A percentile compares a stretch with the other conserved stretches of the same genome.
These are phyloP conservation scores for Lanmaoa pseudosensibilis DNA, from an alignment of 768 basidiomycete species.

Conservation along the genomic window DNA sequence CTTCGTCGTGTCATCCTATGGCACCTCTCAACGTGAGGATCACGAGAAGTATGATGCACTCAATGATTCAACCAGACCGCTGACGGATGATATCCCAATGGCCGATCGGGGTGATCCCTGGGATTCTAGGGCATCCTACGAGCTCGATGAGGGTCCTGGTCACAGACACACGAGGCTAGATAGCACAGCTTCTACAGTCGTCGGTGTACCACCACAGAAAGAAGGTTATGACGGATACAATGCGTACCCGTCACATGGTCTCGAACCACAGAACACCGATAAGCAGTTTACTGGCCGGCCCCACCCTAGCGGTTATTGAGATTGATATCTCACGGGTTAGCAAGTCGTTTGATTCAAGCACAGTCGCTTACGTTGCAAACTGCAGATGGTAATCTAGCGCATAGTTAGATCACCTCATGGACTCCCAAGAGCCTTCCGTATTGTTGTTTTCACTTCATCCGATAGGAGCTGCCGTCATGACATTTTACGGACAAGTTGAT, in stretches of 20 bases:
- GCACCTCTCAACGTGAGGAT: conserved; percentile 70
- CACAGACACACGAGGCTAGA: conserved; percentile 53
- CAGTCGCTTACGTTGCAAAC: not conserved
- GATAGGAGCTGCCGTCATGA: not conserved
- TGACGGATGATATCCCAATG: conserved; percentile 63
- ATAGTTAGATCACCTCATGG: conserved; percentile 3
- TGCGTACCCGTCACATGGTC: conserved; percentile 26
- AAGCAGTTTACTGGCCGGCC: conserved; percentile 31
- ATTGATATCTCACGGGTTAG: conserved; percentile 1
- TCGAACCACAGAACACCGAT: conserved; percentile 34
- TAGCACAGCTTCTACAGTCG: conserved; percentile 61
- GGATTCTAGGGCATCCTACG: conserved; percentile 57
- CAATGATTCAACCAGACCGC: conserved; percentile 54
- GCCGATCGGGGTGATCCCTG: conserved; percentile 67
- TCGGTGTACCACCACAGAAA: conserved; percentile 48
- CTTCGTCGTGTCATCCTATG: conserved; percentile 60
- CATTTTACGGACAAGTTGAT: conserved; percentile 1
- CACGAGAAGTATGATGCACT: conserved; percentile 78
- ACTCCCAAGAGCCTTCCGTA: conserved; percentile 9
- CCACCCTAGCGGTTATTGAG: conserved; percentile 49
- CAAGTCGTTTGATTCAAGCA: not conserved
- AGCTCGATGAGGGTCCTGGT: conserved; percentile 35
- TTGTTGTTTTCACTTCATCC: not conserved
- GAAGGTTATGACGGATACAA: conserved; percentile 38
- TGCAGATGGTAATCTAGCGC: conserved; percentile 1